These are phyloP conservation scores for Posidonia australis DNA, from an alignment of 106 monocot genomes.

Conservation along the genomic window DNA sequence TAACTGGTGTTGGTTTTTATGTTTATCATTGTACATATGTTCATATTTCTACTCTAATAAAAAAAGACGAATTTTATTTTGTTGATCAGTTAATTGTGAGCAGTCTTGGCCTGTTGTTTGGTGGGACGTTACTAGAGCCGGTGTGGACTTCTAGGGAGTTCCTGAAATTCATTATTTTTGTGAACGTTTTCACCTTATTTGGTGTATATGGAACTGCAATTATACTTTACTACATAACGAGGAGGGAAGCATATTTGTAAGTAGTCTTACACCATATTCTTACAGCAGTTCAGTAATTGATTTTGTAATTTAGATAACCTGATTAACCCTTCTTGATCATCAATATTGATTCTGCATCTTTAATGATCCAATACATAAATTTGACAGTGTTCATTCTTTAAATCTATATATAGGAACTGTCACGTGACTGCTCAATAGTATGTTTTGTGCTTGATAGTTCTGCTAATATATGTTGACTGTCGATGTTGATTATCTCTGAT, in stretches of 20 bases:
- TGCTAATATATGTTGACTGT: too few species aligned
- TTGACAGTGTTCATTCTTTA: too few species aligned
- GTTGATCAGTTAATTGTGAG: slow-evolving; percentile 51
- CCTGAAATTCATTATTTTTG: slow-evolving; percentile 77
- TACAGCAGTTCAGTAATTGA: not conserved
- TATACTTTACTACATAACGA: slow-evolving; percentile 61
- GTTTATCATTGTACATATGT: not conserved
- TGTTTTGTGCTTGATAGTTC: too few species aligned
- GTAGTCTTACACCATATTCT: slow-evolving; percentile 13
- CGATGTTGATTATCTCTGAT: too few species aligned
- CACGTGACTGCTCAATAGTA: too few species aligned
- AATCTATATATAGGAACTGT: too few species aligned
- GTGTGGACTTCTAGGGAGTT: slow-evolving; percentile 85
- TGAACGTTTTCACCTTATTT: slow-evolving; percentile 65
- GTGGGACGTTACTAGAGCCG: slow-evolving; percentile 73
- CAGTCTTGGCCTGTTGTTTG: slow-evolving; percentile 59
- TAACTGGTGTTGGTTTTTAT: too few species aligned
- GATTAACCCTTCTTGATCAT: too few species aligned
- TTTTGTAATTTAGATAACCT: too few species aligned
- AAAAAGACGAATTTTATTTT: not conserved
- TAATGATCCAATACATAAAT: too few species aligned
- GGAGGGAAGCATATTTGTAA: slow-evolving; percentile 72
- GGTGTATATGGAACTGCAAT: slow-evolving; percentile 70
- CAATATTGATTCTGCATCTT: too few species aligned
- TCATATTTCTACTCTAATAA: not conserved